Evolutionary conservation across 148 eudicot species (phyloP).

Genomic region (Simmondsia chinensis): DNA sequence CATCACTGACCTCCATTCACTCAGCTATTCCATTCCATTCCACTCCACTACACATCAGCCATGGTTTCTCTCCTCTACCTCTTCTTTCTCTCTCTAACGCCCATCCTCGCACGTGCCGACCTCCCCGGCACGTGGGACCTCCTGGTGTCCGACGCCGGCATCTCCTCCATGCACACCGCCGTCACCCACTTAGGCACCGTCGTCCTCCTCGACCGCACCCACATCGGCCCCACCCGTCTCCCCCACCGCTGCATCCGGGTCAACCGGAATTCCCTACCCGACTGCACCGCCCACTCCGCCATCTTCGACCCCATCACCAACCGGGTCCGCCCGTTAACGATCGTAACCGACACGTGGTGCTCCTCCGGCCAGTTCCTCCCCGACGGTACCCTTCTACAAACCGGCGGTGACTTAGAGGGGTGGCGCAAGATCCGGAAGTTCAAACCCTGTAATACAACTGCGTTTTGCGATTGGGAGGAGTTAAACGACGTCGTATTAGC

Average conservation of each 20-base stretch:
- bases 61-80: background rate
- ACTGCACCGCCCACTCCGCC: slow-evolving; percentile 84
- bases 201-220: slow-evolving; percentile 79
- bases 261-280: slow-evolving; percentile 22
- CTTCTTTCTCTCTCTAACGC: background rate
- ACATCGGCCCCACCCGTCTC: slow-evolving; percentile 59
- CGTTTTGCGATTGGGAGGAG: slow-evolving; percentile 76
- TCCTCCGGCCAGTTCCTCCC: slow-evolving; percentile 93
- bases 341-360: slow-evolving; percentile 98
- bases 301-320: slow-evolving; percentile 51
- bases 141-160: slow-evolving; percentile 60
- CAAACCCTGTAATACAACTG: slow-evolving; percentile 38
- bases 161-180: slow-evolving; percentile 92
- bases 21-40: no score
- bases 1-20: no score
- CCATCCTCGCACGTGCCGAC: slow-evolving; percentile 17
- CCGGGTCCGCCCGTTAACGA: slow-evolving; percentile 46
- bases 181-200: slow-evolving; percentile 74
- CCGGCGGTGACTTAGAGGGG: slow-evolving; percentile 78
- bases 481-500: slow-evolving; percentile 33
- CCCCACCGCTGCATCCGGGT: slow-evolving; percentile 28
- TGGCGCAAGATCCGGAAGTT: slow-evolving; percentile 50
- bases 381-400: slow-evolving; percentile 80
- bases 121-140: slow-evolving; percentile 93
- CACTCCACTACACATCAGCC: no score